Evolutionary conservation across 129 eudicot species (phyloP).

Genomic region (sunflower (Helianthus annuus)): DNA sequence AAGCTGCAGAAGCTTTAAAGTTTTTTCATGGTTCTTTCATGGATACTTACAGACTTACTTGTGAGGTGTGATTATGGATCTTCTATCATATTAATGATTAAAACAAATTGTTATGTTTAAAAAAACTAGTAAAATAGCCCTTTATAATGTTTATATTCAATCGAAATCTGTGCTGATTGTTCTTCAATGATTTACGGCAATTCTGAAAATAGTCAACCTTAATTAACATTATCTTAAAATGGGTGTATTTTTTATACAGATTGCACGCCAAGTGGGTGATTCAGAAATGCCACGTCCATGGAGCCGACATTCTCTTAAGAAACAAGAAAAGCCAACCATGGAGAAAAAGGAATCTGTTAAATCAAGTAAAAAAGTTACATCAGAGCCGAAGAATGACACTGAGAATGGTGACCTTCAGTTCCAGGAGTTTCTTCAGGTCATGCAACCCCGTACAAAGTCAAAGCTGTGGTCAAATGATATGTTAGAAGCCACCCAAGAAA

Average conservation of each 20-base stretch:
- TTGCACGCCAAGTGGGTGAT: slow-evolving; percentile 84
- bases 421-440: slow-evolving; percentile 81
- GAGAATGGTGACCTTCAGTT: slow-evolving; percentile 67
- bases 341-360: slow-evolving; percentile 43
- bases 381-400: slow-evolving; percentile 33
- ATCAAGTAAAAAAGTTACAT: slow-evolving; percentile 9
- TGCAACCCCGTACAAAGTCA: slow-evolving; percentile 81
- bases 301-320: slow-evolving; percentile 74
- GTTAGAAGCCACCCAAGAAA: slow-evolving; percentile 46
- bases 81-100: background rate
- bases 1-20: slow-evolving; percentile 83
- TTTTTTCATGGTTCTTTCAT: slow-evolving; percentile 76
- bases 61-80: slow-evolving; percentile 61
- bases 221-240: background rate
- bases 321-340: slow-evolving; percentile 47
- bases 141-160: background rate
- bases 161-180: slow-evolving; percentile 1
- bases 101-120: slow-evolving; percentile 5
- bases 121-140: background rate
- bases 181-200: background rate
- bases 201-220: background rate
- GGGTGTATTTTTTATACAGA: slow-evolving; percentile 40
- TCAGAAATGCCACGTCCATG: slow-evolving; percentile 82
- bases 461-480: slow-evolving; percentile 91
- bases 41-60: slow-evolving; percentile 74